Base-by-base conservation (phyloP, 2,329 filamentous ascomycete species). In the Microascus cirrosus region DNA sequence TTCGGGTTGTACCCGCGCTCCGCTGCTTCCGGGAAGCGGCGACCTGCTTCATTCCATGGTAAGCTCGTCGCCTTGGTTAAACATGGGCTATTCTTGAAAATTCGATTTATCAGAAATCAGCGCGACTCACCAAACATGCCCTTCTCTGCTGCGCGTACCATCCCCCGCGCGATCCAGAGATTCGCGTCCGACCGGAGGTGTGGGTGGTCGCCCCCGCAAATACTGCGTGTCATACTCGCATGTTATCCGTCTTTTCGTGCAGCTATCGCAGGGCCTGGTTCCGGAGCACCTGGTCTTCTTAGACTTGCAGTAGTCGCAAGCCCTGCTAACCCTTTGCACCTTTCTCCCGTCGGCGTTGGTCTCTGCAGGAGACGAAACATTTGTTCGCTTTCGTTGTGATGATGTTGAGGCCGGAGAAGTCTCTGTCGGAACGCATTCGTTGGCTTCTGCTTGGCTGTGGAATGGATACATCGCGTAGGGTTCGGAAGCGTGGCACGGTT, bases 211-310 rank as follows among this genome's bases (percentile, higher is more conserved):
- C 2, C 69, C 69, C 7, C 69, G 63, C 1, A 65, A 68, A 45
- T 71, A 71, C 48, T 63, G 65, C 13, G 67, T 64, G 36, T 70
- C 65, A 45, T 70, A 71, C 4, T 64, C 56, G 53, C 69, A 71
- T 2, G 52, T 53, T 20, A 63, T 55, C 0, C 64, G 63, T 39
- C 65, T 69, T 11, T 60, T 60, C 1, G 62, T 61, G 56, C 69
- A 71, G 53, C 67, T 69, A 8, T 62, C 62, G 53, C 70, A 72
- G 1, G 69, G 69, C 11, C 65, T 65, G 13, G 66, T 67, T 0
- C 67, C 66, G 15, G 55, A 64, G 54, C 67, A 69, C 57, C 63
- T 67, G 10, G 63, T 59, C 54, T 68, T 68, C 52, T 63, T 60
- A 1, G 59, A 59, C 59, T 68, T 69, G 60, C 66, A 69, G 55